These are phyloP conservation scores for Alternaria angustiovoidea DNA, from an alignment of 2,329 filamentous ascomycete genomes.

Conservation along the genomic window DNA sequence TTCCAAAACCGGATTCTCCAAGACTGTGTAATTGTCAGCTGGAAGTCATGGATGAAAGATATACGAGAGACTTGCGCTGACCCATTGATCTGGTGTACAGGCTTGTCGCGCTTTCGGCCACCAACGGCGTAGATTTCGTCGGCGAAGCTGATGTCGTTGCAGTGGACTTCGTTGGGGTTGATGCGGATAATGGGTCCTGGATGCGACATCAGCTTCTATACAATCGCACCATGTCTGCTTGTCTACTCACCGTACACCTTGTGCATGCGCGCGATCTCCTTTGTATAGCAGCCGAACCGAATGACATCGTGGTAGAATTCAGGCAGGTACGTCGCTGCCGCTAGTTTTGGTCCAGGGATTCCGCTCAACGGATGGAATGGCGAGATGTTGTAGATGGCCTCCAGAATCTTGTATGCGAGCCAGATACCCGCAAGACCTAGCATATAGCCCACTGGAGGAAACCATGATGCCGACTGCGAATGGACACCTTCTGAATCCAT, in stretches of 20 bases:
- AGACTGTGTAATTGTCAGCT: conserved; percentile 15
- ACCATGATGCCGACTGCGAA: neutral
- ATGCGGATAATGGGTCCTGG: conserved; percentile 46
- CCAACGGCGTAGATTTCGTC: conserved; percentile 43
- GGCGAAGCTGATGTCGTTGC: conserved; percentile 40
- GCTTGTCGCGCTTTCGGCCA: conserved; percentile 36
- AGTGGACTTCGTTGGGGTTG: conserved; percentile 44
- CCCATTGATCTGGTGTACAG: conserved; percentile 37
- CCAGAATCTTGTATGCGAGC: conserved; percentile 23
- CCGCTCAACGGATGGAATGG: conserved; percentile 38
- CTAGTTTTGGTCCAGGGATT: conserved; percentile 47
- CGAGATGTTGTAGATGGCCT: conserved; percentile 36
- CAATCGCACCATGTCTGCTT: neutral
- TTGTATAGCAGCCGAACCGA: conserved; percentile 41
- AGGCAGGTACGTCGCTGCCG: conserved; percentile 46
- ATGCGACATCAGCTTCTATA: neutral
- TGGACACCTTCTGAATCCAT: neutral
- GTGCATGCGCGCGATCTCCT: conserved; percentile 49
- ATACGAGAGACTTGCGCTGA: conserved; percentile 27
- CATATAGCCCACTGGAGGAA: conserved; percentile 1
- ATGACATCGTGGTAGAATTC: conserved; percentile 51
- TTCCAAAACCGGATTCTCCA: conserved; percentile 33
- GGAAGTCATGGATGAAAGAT: neutral
- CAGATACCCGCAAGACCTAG: conserved; percentile 19
- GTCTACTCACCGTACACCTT: conserved; percentile 41